Evolutionary conservation across 192 early-diverging fungal species (phyloP).

Genomic region (Entomortierella chlamydospora): DNA sequence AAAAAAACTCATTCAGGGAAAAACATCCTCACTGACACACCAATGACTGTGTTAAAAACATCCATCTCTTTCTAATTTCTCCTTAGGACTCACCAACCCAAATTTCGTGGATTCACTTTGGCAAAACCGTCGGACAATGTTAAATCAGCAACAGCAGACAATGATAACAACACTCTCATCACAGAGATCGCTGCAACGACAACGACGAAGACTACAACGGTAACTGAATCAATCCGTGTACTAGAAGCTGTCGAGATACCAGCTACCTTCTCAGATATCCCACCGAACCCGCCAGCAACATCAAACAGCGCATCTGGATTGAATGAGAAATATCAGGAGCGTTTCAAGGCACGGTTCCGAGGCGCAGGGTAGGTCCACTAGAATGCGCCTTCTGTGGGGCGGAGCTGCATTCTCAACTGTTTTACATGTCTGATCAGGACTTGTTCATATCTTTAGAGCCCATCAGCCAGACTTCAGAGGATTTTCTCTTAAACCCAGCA

Average conservation of each 20-base stretch:
- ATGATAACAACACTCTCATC: too few species aligned
- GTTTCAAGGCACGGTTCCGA: constrained; percentile 23
- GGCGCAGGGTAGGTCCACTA: constrained; percentile 32
- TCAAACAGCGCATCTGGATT: constrained; percentile 10
- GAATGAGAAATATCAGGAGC: constrained; percentile 35
- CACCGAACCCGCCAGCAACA: not conserved
- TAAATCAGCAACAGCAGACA: too few species aligned
- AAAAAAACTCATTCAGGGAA: constrained; percentile 37
- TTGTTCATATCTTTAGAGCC: constrained; percentile 2
- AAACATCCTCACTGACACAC: too few species aligned
- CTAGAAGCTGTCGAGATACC: not conserved
- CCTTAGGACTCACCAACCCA: constrained; percentile 37
- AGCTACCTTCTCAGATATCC: not conserved
- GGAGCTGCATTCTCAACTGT: not conserved
- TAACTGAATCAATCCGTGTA: not conserved
- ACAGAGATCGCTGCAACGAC: not conserved
- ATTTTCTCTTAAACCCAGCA: constrained; percentile 21
- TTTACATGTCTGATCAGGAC: not conserved
- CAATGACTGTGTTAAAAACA: too few species aligned
- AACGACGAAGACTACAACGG: not conserved
- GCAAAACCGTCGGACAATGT: not conserved
- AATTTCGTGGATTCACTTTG: constrained; percentile 39
- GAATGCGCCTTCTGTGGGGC: not conserved
- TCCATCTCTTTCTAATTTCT: not conserved
- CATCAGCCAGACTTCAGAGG: constrained; percentile 35